phyloP scores from a whole-genome alignment of 2,329 filamentous ascomycete genomes.

The Pezicula neosporulosa region DNA sequence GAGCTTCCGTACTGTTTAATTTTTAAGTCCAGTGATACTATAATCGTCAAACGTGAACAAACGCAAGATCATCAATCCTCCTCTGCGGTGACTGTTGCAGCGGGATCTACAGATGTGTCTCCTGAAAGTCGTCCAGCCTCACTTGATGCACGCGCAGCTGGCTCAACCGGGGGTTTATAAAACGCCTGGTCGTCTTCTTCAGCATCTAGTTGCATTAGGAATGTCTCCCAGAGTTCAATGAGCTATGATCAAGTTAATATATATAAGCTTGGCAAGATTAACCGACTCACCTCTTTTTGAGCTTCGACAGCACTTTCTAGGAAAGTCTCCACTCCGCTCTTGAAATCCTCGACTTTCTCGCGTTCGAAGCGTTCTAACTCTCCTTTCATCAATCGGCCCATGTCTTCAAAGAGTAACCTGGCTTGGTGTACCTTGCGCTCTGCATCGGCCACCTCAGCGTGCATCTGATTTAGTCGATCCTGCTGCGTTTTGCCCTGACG shows the following conservation, averaged over 20 bases:
- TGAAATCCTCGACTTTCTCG: constrained; percentile 99
- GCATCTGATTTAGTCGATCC: constrained; percentile 87
- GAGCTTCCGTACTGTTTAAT: background rate
- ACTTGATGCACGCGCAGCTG: constrained; percentile 41
- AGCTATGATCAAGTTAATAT: constrained; percentile 35
- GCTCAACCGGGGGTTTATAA: constrained; percentile 60
- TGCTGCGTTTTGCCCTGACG: constrained; percentile 94
- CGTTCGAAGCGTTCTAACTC: constrained; percentile 93
- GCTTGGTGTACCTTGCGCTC: constrained; percentile 92
- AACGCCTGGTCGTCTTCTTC: constrained; percentile 78
- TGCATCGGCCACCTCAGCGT: constrained; percentile 90
- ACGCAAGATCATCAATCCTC: constrained; percentile 14
- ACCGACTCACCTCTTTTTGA: constrained; percentile 82
- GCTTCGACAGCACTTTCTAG: constrained; percentile 95
- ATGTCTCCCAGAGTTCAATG: constrained; percentile 96
- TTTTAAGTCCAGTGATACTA: background rate
- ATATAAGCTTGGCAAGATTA: background rate
- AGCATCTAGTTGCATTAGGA: constrained; percentile 90
- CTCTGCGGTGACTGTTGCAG: constrained; percentile 16
- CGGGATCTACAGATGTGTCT: constrained; percentile 16
- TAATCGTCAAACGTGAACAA: background rate
- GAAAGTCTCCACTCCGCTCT: constrained; percentile 96
- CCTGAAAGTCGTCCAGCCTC: constrained; percentile 44
- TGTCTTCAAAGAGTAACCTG: constrained; percentile 88
- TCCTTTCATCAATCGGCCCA: constrained; percentile 87